Conservation (phyloP, 2,329 filamentous ascomycete genomes). For the Colletotrichum chlorophyti region DNA sequence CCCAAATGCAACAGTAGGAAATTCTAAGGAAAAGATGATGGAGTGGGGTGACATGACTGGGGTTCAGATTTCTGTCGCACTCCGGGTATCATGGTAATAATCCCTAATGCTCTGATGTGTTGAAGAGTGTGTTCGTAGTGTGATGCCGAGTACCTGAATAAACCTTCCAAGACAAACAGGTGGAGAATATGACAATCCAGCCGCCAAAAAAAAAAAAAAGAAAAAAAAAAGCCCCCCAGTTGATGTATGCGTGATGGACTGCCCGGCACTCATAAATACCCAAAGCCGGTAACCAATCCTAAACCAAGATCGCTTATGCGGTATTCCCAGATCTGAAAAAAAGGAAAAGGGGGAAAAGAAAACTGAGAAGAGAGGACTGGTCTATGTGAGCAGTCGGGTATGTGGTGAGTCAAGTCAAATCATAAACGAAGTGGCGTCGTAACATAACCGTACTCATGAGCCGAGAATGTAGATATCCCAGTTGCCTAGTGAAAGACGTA, state of each 20-base stretch:
- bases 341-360: neutral
- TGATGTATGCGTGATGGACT: no score
- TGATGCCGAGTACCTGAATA: slow-evolving; percentile 14
- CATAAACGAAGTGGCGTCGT: neutral
- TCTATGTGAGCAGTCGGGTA: no score
- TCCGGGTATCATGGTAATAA: slow-evolving; percentile 30
- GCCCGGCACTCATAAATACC: neutral
- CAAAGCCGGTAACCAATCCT: neutral
- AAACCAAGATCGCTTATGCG: slow-evolving; percentile 24
- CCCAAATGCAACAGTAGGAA: slow-evolving; percentile 2
- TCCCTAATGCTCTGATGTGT: slow-evolving; percentile 30
- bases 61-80: slow-evolving; percentile 31
- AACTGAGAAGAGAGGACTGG: no score
- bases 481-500: neutral
- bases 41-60: slow-evolving; percentile 31
- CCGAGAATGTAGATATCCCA: neutral
- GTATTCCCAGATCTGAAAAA: neutral
- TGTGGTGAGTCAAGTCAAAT: neutral
- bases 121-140: slow-evolving; percentile 19
- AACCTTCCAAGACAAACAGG: neutral
- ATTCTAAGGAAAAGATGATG: slow-evolving; percentile 18
- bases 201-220: neutral
- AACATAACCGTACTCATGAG: neutral
- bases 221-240: neutral
- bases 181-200: no score